These are phyloP conservation scores for Berkeleyomyces rouxiae DNA, from an alignment of 2,329 filamentous ascomycete species.

Conservation along the genomic window DNA sequence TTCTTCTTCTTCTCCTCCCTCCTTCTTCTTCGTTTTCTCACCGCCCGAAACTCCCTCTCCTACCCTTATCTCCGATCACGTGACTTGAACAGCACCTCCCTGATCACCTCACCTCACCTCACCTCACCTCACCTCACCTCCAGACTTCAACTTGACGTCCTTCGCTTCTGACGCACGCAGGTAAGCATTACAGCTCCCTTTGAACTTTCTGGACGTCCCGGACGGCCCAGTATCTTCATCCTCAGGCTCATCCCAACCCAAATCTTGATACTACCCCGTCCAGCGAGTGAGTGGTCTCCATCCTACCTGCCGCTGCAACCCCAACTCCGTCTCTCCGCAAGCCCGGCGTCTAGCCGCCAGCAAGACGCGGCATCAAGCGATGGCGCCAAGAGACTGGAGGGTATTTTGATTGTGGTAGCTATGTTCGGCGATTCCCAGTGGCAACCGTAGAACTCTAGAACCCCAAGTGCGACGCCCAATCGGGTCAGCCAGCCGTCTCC, in stretches of 20 bases:
- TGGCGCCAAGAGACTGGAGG: no score
- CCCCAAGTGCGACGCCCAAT: no score
- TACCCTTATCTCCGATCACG: background rate
- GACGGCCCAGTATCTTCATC: background rate
- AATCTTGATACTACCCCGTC: background rate
- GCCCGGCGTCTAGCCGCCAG: background rate
- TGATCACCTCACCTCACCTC: background rate
- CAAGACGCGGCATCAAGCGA: no score
- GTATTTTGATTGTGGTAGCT: no score
- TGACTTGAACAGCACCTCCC: background rate
- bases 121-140: background rate
- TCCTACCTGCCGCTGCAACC: background rate
- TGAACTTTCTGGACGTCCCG: background rate
- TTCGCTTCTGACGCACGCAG: background rate
- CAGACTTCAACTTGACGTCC: background rate
- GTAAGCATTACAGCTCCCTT: background rate
- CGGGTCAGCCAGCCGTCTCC: no score
- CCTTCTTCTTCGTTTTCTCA: background rate
- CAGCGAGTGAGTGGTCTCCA: background rate
- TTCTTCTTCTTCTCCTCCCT: background rate
- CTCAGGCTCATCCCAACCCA: background rate
- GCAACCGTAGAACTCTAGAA: no score
- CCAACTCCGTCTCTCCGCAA: background rate
- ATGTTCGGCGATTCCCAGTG: no score
- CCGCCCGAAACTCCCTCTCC: constrained; percentile 15